These are phyloP conservation scores for Quambalaria eucalypti DNA, from an alignment of 1,284 basidiomycete genomes.

Conservation along the genomic window DNA sequence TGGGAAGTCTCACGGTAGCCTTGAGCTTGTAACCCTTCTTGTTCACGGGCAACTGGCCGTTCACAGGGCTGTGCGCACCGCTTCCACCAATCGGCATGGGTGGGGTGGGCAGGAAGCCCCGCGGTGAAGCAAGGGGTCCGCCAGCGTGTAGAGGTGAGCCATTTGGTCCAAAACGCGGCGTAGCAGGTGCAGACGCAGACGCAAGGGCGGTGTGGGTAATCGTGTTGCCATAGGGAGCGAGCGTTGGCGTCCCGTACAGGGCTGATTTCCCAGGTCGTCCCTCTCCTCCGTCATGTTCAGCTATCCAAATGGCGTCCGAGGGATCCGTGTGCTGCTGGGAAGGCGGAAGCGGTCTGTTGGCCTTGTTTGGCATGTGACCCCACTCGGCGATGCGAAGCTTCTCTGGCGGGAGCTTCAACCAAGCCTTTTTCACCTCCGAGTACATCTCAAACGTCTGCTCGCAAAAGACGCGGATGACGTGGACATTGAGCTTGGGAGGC, in stretches of 20 bases:
- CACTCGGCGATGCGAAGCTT: constrained; percentile 43
- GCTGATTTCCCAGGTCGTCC: constrained; percentile 12
- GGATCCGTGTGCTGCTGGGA: constrained; percentile 17
- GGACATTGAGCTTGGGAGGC: constrained; percentile 37
- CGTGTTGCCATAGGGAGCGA: not conserved
- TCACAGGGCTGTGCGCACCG: not conserved
- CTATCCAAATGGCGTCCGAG: constrained; percentile 31
- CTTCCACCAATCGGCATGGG: not conserved
- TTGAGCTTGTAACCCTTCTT: constrained; percentile 35
- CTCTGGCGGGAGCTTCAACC: constrained; percentile 35
- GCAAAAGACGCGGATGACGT: constrained; percentile 36
- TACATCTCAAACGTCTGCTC: constrained; percentile 45
- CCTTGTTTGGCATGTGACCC: constrained; percentile 40
- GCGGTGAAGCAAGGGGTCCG: too few species aligned
- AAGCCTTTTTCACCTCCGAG: constrained; percentile 26
- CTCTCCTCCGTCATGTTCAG: constrained; percentile 12
- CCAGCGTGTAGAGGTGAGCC: not conserved
- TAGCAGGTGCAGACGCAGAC: not conserved
- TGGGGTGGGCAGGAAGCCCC: not conserved
- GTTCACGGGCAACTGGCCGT: not conserved
- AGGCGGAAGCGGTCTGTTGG: constrained; percentile 1
- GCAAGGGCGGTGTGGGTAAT: not conserved
- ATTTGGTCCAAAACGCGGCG: not conserved
- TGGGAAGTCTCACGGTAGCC: constrained; percentile 37
- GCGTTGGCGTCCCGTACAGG: not conserved